Base-by-base conservation (phyloP, 2,329 filamentous ascomycete species). In the Talaromyces sp. region DNA sequence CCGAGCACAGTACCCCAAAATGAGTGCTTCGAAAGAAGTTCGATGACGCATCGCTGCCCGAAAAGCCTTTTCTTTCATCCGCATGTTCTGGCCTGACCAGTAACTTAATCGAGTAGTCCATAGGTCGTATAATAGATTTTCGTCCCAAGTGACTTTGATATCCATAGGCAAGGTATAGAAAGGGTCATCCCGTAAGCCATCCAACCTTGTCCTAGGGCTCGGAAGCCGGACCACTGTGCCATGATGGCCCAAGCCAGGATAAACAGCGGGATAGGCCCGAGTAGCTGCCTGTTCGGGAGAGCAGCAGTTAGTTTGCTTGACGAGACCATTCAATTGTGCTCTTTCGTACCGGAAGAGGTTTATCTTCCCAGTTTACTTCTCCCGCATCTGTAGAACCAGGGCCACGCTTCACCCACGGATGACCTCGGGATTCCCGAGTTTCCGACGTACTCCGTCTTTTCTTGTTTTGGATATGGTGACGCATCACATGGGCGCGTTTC, bases 401-500 rank as follows among this genome's bases (percentile, higher is more conserved):
- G 3, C 14, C 50, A 38, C 41, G 59, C 54, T 67, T 67, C 50
- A 65, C 65, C 69, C 69, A 72, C 6, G 68, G 67, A 29, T 67
- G 63, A 51, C 64, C 65, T 10, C 63, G 65, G 35, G 65, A 59
- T 19, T 61, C 54, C 24, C 65, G 60, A 32, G 31, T 63, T 2
- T 69, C 66, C 54, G 66, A 58, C 62, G 70, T 72, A 52, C 65
- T 71, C 58, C 72, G 72, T 60, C 67, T 72, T 46, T 68, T 67
- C 63, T 76, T 77, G 62, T 76, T 69, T 56, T 76, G 72, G n/a
- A 77, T 74, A 66, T 77, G 75, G 58, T 77, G 73, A 38, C 74
- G 74, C 75, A 77, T 77, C 21, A 77, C 75, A 70, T 77, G 75
- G 7, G 75, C 74, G 31, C 75, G 74, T 57, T 77, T 77, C 58